A percentile compares a stretch with the other conserved stretches of the same genome.
Evolutionary conservation across 805 yeast genomes (phyloP).

Genomic region (Hemisphaericaspora nanyangensis): DNA sequence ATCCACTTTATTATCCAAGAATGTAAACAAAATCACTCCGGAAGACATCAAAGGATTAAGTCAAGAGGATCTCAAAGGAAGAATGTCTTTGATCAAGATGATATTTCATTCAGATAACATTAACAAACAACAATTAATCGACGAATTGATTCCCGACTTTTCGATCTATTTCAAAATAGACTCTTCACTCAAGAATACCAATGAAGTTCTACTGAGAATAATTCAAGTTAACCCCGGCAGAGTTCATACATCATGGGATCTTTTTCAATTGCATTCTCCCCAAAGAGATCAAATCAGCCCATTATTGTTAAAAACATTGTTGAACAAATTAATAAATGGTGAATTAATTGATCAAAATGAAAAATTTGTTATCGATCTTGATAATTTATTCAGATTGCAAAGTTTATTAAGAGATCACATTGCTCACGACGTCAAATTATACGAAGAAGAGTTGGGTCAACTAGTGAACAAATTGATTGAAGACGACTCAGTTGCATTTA

Average conservation of each 20-base stretch:
- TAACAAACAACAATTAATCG: constrained; percentile 13
- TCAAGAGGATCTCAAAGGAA: constrained; percentile 9
- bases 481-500: not conserved
- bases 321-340: constrained; percentile 4
- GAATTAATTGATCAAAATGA: constrained; percentile 11
- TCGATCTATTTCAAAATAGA: constrained; percentile 25
- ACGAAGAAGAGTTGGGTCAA: not conserved
- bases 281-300: constrained; percentile 16
- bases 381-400: not conserved
- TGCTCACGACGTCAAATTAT: not conserved
- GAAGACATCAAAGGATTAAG: constrained; percentile 3
- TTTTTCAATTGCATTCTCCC: constrained; percentile 19
- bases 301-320: constrained; percentile 4
- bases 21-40: constrained; percentile 5
- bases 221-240: constrained; percentile 50
- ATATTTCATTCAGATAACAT: constrained; percentile 9
- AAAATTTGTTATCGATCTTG: constrained; percentile 1
- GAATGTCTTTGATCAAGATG: constrained; percentile 11
- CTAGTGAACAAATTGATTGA: constrained; percentile 1
- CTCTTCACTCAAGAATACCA: constrained; percentile 12
- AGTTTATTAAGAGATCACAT: not conserved
- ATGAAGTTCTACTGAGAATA: constrained; percentile 18
- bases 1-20: constrained; percentile 5
- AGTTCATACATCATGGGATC: constrained; percentile 47
- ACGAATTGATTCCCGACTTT: constrained; percentile 20